phyloP scores from a whole-genome alignment of 345 rosid species.

The Gossypium anomalum region DNA sequence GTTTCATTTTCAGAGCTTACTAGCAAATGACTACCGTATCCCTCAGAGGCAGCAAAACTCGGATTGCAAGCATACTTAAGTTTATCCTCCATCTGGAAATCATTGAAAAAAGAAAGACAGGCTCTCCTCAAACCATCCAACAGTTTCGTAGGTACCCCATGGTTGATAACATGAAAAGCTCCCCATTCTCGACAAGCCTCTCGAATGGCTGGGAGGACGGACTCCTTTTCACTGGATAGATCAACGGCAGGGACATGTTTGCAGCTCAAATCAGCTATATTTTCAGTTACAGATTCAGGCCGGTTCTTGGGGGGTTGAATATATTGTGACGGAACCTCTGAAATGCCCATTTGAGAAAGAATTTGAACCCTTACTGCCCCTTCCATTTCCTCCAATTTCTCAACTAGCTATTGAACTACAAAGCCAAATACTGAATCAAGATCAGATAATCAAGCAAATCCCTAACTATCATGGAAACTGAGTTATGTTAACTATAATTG shows the following conservation, averaged over 20 bases:
- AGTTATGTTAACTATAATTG: neutral
- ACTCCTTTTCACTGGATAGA: slow-evolving; percentile 25
- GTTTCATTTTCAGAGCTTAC: slow-evolving; percentile 28
- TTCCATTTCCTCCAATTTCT: slow-evolving; percentile 20
- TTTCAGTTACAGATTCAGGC: slow-evolving; percentile 19
- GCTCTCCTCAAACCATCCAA: slow-evolving; percentile 41
- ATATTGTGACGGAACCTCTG: slow-evolving; percentile 60
- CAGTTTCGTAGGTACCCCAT: slow-evolving; percentile 51
- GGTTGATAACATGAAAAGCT: slow-evolving; percentile 75
- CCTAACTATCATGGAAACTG: neutral
- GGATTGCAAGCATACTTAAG: slow-evolving; percentile 68
- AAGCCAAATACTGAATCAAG: neutral
- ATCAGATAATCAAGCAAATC: neutral
- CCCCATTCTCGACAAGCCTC: slow-evolving; percentile 78
- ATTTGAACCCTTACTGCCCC: slow-evolving; percentile 47
- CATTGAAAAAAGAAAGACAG: slow-evolving; percentile 55
- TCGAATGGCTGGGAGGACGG: slow-evolving; percentile 36
- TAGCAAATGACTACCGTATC: slow-evolving; percentile 82
- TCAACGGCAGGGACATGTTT: slow-evolving; percentile 48
- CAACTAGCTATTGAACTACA: neutral
- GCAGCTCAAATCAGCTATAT: neutral
- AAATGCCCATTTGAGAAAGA: slow-evolving; percentile 36
- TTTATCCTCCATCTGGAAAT: slow-evolving; percentile 52
- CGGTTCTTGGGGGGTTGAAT: slow-evolving; percentile 61
- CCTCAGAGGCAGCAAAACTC: slow-evolving; percentile 64